A percentile compares a stretch with the other conserved stretches of the same genome.
phyloP scores from a whole-genome alignment of 805 yeast species.

The Starmerella davenportii region DNA sequence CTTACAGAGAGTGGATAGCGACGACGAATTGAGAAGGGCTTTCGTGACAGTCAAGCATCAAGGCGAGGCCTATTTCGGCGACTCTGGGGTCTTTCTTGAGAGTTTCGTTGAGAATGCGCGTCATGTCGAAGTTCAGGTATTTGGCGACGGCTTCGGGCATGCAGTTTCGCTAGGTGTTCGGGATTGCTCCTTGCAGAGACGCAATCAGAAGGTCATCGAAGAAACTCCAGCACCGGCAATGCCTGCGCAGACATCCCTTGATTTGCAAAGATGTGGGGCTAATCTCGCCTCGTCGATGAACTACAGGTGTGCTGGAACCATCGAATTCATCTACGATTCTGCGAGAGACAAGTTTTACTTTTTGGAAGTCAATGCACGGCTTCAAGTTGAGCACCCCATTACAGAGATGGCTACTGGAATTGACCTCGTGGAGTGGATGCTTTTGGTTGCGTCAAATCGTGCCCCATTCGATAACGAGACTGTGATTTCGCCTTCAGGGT shows the following conservation, averaged over 20 bases:
- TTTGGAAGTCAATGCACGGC: constrained; percentile 87
- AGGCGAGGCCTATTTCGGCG: constrained; percentile 85
- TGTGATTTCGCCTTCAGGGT: constrained; percentile 50
- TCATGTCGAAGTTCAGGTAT: constrained; percentile 90
- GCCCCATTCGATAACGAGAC: constrained; percentile 52
- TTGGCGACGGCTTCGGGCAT: constrained; percentile 87
- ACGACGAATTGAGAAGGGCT: constrained; percentile 62
- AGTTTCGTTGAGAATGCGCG: constrained; percentile 88
- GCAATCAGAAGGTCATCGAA: constrained; percentile 90
- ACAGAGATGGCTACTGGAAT: constrained; percentile 90
- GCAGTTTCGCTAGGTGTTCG: constrained; percentile 94
- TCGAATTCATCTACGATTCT: constrained; percentile 84
- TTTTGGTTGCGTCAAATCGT: constrained; percentile 69
- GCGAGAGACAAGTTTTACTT: constrained; percentile 78
- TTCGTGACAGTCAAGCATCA: constrained; percentile 86
- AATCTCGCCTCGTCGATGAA: constrained; percentile 64
- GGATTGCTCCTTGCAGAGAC: constrained; percentile 92
- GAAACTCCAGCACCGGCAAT: constrained; percentile 96
- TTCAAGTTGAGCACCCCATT: constrained; percentile 95
- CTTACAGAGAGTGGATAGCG: constrained; percentile 75
- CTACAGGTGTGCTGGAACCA: constrained; percentile 94
- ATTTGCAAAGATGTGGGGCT: constrained; percentile 71
- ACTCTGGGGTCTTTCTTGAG: constrained; percentile 87
- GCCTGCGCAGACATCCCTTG: constrained; percentile 57
- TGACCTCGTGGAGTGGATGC: constrained; percentile 95